A percentile compares a stretch with the other conserved stretches of the same genome.
phyloP scores from a whole-genome alignment of 1,139 yeast genomes.

The Chernovozyma aurita region DNA sequence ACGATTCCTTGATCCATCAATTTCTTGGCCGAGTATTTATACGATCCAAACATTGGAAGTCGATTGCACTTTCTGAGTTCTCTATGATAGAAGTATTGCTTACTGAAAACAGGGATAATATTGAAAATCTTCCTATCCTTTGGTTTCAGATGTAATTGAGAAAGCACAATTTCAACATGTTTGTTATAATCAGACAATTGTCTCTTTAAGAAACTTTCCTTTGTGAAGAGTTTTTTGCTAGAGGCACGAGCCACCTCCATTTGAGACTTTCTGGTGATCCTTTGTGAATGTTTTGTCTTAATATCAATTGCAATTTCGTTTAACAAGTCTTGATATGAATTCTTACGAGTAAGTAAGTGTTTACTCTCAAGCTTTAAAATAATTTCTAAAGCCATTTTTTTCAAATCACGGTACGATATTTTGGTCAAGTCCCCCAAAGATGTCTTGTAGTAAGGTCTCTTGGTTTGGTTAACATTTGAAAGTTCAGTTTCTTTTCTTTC shows the following conservation, averaged over 20 bases:
- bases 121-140: constrained; percentile 50
- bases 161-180: constrained; percentile 65
- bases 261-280: constrained; percentile 60
- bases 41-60: constrained; percentile 76
- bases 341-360: constrained; percentile 61
- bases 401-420: constrained; percentile 69
- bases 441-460: constrained; percentile 34
- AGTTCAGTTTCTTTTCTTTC: constrained; percentile 36
- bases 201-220: constrained; percentile 55
- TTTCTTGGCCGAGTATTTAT: constrained; percentile 73
- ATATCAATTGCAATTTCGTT: constrained; percentile 86
- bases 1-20: constrained; percentile 71
- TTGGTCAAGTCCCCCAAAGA: constrained; percentile 52
- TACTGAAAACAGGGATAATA: constrained; percentile 62
- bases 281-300: constrained; percentile 68
- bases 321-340: constrained; percentile 73
- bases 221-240: constrained; percentile 53
- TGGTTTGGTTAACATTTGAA: constrained; percentile 19
- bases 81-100: constrained; percentile 74
- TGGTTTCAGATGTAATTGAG: constrained; percentile 52
- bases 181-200: constrained; percentile 63
- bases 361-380: constrained; percentile 70
- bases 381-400: constrained; percentile 70
- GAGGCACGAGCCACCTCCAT: constrained; percentile 58
- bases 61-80: constrained; percentile 66